Conservation (phyloP, 306 rosid species). For the Clitoria ternatea region DNA sequence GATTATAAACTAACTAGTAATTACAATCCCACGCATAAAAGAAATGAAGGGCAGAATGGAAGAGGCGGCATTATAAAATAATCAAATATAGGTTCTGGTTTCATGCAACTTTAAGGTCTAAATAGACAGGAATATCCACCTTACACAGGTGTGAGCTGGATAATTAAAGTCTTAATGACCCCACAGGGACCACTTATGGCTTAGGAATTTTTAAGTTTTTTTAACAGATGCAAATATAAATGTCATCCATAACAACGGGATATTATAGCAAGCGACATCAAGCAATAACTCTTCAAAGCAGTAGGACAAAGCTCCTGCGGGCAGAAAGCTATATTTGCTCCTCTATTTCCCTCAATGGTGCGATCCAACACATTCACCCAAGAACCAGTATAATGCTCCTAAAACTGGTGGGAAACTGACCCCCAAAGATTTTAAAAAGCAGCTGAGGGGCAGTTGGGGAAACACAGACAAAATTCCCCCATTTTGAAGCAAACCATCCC, state of each 20-base stretch:
- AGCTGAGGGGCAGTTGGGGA: slow-evolving; percentile 50
- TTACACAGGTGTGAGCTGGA: neutral
- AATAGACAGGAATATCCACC: neutral
- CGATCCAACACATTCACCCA: slow-evolving; percentile 26
- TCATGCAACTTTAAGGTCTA: slow-evolving; percentile 14
- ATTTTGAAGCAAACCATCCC: slow-evolving; percentile 35
- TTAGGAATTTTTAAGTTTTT: neutral
- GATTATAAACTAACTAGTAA: neutral
- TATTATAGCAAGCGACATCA: slow-evolving; percentile 1
- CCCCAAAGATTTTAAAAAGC: slow-evolving; percentile 50
- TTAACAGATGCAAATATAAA: slow-evolving; percentile 20
- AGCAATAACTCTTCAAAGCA: slow-evolving; percentile 9
- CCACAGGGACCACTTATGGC: neutral
- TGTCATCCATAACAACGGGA: slow-evolving; percentile 8
- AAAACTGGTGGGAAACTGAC: slow-evolving; percentile 34
- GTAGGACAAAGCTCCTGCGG: slow-evolving; percentile 17
- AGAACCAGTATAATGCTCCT: slow-evolving; percentile 13
- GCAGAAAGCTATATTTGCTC: slow-evolving; percentile 18
- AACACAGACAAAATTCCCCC: slow-evolving; percentile 47
- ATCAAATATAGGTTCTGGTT: neutral
- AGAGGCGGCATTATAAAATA: neutral
- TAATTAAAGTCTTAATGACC: neutral
- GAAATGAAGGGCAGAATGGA: neutral
- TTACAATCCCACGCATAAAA: too few species aligned
- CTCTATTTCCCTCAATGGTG: slow-evolving; percentile 21